Base-by-base conservation (phyloP, 208 protist genomes). In the Strigomonas oncopelti region DNA sequence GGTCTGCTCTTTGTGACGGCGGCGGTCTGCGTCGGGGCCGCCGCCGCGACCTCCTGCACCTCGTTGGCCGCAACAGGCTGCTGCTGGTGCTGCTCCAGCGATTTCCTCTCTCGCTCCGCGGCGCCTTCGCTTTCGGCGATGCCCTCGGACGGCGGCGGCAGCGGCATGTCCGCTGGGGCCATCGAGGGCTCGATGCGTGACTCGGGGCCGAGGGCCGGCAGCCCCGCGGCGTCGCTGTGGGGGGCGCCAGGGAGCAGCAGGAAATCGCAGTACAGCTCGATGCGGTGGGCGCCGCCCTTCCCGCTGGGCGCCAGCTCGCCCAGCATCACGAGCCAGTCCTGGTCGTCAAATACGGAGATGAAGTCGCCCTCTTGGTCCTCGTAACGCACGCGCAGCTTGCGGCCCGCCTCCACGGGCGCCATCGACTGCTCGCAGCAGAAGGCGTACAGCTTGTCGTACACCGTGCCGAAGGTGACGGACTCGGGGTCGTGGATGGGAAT, bases 281-380 rank as follows among this genome's bases (percentile, higher is more conserved):
- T 16, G 13, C 57, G 57, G 34, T 46, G 7, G 1, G 13, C 34
- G 8, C 61, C 51, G 14, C 66, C 66, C 13, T 11, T 7, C n/a
- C 51, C 74, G 52, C 45, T 27, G 1, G 76, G 63, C 13, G 72
- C 67, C 42, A 82, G 27, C 71, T 94, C 88, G 1, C 56, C 60
- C 27, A 91, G 46, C 77, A 91, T 83, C 38, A 80, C 72, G 25
- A 76, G 63, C 88, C 85, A 94, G 66, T 94, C 88, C 42, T 88
- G 77, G 52, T 90, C 75, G 25, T 81, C 83, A 25, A 92, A 18
- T 31, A 94, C 58, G 24, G 82, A 86, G 48, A 94, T 91, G 68
- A 78, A 90, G 72, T 94, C 88, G 54, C 88, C 85, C n/a, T 94
- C 88, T 2, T 25, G 22, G 67, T 94, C 88, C 64, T 88, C 79